Evolutionary conservation across 2,329 filamentous ascomycete species (phyloP).

Genomic region (Sporothrix schenckii): DNA sequence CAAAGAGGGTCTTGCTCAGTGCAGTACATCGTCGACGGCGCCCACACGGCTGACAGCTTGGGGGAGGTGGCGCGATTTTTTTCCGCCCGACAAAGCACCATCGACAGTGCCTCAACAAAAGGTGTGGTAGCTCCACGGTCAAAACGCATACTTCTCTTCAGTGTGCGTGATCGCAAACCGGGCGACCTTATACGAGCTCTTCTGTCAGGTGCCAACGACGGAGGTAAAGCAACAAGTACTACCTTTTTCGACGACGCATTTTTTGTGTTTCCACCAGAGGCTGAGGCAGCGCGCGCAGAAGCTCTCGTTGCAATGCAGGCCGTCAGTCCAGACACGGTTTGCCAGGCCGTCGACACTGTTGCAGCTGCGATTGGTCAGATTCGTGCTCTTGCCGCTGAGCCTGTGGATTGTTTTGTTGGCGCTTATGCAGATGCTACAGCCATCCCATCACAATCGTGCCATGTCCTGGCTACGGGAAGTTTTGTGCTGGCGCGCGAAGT

Average conservation of each 20-base stretch:
- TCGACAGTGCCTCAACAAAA: slow-evolving; percentile 28
- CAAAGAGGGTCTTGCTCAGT: slow-evolving; percentile 63
- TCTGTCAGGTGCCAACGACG: slow-evolving; percentile 42
- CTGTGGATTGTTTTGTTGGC: background rate
- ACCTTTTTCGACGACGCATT: slow-evolving; percentile 37
- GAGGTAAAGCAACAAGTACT: slow-evolving; percentile 41
- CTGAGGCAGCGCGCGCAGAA: background rate
- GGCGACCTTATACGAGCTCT: slow-evolving; percentile 58
- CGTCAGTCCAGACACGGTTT: slow-evolving; percentile 28
- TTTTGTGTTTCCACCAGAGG: slow-evolving; percentile 34
- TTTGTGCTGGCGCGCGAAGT: slow-evolving; percentile 52
- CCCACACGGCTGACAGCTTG: slow-evolving; percentile 90
- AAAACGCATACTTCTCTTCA: slow-evolving; percentile 73
- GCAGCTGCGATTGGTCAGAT: slow-evolving; percentile 58
- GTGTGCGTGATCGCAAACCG: slow-evolving; percentile 70
- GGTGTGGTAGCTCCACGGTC: background rate
- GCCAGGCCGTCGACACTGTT: slow-evolving; percentile 54
- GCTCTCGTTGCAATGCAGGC: slow-evolving; percentile 15
- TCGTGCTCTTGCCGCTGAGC: slow-evolving; percentile 42
- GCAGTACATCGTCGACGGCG: slow-evolving; percentile 86
- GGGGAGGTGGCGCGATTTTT: slow-evolving; percentile 84
- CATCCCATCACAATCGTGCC: slow-evolving; percentile 40
- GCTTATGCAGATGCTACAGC: background rate
- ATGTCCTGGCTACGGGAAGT: slow-evolving; percentile 54
- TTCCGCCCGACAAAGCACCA: slow-evolving; percentile 34